A percentile compares a stretch with the other conserved stretches of the same genome.
phyloP scores from a whole-genome alignment of 2,329 filamentous ascomycete species.

The Cladosporium sp. region DNA sequence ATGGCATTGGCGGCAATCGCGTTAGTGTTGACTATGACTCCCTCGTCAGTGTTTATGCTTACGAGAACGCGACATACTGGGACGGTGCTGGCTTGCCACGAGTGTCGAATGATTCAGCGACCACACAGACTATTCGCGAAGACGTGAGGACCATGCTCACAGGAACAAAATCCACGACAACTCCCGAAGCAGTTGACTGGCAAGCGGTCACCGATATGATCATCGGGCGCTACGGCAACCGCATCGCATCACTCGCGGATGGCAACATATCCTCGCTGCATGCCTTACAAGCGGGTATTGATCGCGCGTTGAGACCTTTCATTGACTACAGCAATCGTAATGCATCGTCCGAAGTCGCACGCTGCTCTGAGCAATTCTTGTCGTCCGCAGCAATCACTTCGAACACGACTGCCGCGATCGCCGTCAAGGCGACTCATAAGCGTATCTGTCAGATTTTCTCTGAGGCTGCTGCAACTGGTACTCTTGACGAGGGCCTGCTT shows the following conservation, averaged over 20 bases:
- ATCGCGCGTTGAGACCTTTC: constrained; percentile 39
- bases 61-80: constrained; percentile 39
- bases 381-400: not conserved
- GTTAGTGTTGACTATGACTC: constrained; percentile 50
- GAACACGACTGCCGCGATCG: not conserved
- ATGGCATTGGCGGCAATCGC: constrained; percentile 46
- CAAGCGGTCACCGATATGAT: constrained; percentile 68
- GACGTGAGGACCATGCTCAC: not conserved
- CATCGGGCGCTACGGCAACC: constrained; percentile 60
- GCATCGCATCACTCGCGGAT: constrained; percentile 47
- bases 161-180: constrained; percentile 33
- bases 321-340: constrained; percentile 40
- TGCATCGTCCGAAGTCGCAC: constrained; percentile 41
- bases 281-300: constrained; percentile 27
- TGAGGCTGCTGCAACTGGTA: not conserved
- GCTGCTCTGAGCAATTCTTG: not conserved
- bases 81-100: constrained; percentile 19
- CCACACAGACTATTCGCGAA: not conserved
- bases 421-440: not conserved
- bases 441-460: not conserved
- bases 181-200: constrained; percentile 57
- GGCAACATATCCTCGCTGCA: constrained; percentile 21
- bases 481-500: not conserved
- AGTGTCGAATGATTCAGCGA: not conserved
- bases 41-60: constrained; percentile 51